These are phyloP conservation scores for Porcisia hertigi DNA, from an alignment of 208 protist genomes.

Conservation along the genomic window DNA sequence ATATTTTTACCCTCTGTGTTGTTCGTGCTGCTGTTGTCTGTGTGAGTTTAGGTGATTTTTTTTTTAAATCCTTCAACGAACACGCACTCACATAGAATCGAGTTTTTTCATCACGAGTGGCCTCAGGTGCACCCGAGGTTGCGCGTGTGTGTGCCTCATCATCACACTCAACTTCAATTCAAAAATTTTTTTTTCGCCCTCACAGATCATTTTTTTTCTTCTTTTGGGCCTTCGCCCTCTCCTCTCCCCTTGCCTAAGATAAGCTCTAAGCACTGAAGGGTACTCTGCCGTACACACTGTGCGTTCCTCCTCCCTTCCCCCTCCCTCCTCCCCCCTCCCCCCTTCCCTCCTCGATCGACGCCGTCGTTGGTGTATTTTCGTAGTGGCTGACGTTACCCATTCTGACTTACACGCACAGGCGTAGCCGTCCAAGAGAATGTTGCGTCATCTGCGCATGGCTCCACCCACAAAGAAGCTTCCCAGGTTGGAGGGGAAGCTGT, in stretches of 20 bases:
- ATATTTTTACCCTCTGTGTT: too few species aligned
- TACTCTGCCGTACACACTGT: background rate
- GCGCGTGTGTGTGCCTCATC: background rate
- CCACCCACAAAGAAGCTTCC: slow-evolving; percentile 21
- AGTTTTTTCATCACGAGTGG: background rate
- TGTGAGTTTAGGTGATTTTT: background rate
- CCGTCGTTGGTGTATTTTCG: background rate
- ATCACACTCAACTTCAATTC: background rate
- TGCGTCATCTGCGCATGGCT: slow-evolving; percentile 60
- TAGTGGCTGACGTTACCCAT: background rate
- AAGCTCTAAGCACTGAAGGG: background rate
- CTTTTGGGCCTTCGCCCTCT: background rate
- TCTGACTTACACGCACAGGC: background rate
- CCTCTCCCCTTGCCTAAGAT: background rate
- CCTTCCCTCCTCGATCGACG: background rate
- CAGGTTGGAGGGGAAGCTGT: slow-evolving; percentile 20
- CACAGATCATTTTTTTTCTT: background rate
- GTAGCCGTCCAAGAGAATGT: slow-evolving; percentile 19
- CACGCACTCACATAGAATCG: too few species aligned
- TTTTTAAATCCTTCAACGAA: background rate
- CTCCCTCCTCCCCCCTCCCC: too few species aligned
- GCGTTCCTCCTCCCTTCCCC: background rate
- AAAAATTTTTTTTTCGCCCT: background rate
- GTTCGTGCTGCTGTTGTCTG: background rate
- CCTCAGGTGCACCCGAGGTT: background rate